Conservation (phyloP, 2,329 filamentous ascomycete species). For the Chaetomiaceae sp. region DNA sequence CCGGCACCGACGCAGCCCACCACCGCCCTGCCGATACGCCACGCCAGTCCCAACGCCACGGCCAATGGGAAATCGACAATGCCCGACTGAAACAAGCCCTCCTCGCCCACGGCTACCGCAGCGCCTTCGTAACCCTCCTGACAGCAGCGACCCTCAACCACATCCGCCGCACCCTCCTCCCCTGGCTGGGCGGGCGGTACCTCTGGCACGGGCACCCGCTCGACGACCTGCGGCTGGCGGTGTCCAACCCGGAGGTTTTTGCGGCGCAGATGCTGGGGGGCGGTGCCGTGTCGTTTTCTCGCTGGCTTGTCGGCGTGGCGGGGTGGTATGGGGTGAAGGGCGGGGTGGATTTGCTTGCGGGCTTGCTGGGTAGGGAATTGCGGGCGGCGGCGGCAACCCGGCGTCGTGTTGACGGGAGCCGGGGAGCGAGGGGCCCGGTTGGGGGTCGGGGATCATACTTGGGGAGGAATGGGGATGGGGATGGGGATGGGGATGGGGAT, state of each 20-base stretch:
- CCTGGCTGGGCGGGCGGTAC: conserved; percentile 31
- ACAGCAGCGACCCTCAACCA: conserved; percentile 39
- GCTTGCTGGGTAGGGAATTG: no score
- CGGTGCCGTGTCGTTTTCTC: no score
- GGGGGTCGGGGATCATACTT: no score
- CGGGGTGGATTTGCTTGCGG: conserved; percentile 13
- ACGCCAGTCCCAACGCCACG: no score
- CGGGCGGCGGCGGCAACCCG: no score
- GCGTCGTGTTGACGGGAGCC: background rate
- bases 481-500: no score
- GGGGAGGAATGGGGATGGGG: no score
- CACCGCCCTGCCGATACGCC: no score
- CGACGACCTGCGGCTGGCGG: conserved; percentile 36
- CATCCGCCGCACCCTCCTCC: conserved; percentile 33
- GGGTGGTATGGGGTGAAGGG: conserved; percentile 22
- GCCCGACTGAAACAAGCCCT: background rate
- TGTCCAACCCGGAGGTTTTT: conserved; percentile 35
- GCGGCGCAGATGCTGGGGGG: conserved; percentile 28
- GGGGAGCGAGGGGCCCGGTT: background rate
- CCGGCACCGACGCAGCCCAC: no score
- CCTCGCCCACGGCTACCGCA: conserved; percentile 24
- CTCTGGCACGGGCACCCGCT: conserved; percentile 30
- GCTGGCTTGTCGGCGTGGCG: no score
- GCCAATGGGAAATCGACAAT: no score
- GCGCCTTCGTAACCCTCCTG: conserved; percentile 28